Percentiles rank a stretch among this genome's conserved stretches.
Evolutionary conservation across 306 rosid species (phyloP).

Genomic region (Ormosia semicastrata): DNA sequence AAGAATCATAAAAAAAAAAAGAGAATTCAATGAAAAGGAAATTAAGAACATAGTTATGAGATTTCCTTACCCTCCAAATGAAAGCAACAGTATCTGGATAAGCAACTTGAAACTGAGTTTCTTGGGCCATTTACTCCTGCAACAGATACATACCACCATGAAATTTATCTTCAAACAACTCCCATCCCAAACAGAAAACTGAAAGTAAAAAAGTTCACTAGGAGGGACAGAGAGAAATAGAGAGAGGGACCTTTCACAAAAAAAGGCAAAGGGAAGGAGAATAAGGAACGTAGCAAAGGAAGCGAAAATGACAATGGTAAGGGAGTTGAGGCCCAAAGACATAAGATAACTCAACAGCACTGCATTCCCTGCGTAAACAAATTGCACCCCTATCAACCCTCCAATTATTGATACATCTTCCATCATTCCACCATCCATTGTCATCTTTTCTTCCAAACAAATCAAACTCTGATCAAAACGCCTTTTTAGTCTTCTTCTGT

Average conservation of each 20-base stretch:
- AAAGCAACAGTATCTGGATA: conserved; percentile 50
- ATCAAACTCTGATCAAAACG: neutral
- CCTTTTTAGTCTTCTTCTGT: no score
- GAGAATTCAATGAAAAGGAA: neutral
- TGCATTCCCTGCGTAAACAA: conserved; percentile 71
- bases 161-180: neutral
- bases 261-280: conserved; percentile 61
- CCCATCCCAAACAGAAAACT: neutral
- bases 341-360: conserved; percentile 59
- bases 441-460: neutral
- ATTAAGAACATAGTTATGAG: neutral
- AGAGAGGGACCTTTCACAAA: conserved; percentile 61
- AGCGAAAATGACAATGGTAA: conserved; percentile 58
- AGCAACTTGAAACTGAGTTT: conserved; percentile 50
- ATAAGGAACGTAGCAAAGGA: conserved; percentile 60
- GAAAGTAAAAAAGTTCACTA: neutral
- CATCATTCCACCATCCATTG: conserved; percentile 18
- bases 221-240: conserved; percentile 7
- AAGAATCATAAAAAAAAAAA: neutral
- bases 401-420: conserved; percentile 57
- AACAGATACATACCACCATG: neutral
- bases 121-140: conserved; percentile 73
- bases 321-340: conserved; percentile 65
- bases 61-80: conserved; percentile 67
- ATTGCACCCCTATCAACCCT: conserved; percentile 64